Base-by-base conservation (phyloP, 108 stramenopile species). In the Aureococcus anophagefferens region DNA sequence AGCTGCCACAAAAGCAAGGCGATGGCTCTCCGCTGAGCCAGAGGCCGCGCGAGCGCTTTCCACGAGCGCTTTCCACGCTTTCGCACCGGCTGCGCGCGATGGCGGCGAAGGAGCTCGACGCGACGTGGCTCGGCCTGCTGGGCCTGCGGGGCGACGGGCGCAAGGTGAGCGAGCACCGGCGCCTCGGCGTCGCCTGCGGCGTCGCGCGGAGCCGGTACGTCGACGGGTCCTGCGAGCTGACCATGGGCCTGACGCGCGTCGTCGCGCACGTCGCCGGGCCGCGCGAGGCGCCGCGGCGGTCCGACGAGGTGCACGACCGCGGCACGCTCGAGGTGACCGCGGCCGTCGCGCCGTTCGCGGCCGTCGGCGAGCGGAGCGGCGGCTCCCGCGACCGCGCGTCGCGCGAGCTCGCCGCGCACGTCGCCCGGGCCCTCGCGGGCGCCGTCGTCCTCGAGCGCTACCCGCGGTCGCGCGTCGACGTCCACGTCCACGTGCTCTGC, bases 201-300 rank as follows among this genome's bases (percentile, higher is more conserved):
- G 13, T 64, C 66, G 5, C 36, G 68, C 37, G 77, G 46, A 37
- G 11, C 3, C 45, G 72, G 72, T 40, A 74, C 21, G 79, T 75
- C 28, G 79, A 80, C 69, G 79, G 79, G 32, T 76, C 77, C 33
- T 70, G 77, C 21, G 78, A 75, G 32, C 28, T 80, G 33, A 74
- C 78, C 63, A 66, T 72, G 70, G 79, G 79, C 21, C 78, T 76
- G 65, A 80, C 77, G 14, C 71, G 78, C 44, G 77, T 80, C 32
- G 46, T 79, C 35, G 79, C 78, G 15, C 73, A 75, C 64, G 77
- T 76, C 70, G 40, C 71, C 33, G 79, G 79, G 7, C 79, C 79
- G 15, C 62, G 72, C 33, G 78, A 80, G 63, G 69, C 64, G 17
- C 71, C 36, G 0, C 73, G 74, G 14, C 70, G 78, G 68, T 45